Percentiles rank a stretch among this genome's conserved stretches.
phyloP scores from a whole-genome alignment of 768 basidiomycete species.

The Hygrocybe punicea region DNA sequence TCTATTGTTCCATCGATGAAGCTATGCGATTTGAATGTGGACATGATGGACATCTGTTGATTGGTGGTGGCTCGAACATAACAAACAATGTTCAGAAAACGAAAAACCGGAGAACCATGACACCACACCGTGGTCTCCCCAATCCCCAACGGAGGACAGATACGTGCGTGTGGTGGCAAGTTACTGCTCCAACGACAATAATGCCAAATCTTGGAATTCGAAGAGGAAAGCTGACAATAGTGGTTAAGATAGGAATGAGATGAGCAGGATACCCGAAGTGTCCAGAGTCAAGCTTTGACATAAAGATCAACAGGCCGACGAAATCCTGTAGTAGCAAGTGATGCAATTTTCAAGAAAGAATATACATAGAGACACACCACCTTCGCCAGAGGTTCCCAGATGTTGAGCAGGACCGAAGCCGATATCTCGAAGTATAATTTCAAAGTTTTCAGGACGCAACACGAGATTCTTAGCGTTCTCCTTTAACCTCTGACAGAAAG shows the following conservation, averaged over 20 bases:
- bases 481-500: slow-evolving; percentile 45
- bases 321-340: slow-evolving; percentile 44
- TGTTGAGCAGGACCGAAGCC: slow-evolving; percentile 56
- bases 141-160: no score
- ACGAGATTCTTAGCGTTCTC: slow-evolving; percentile 55
- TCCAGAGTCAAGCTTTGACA: slow-evolving; percentile 32
- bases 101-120: no score
- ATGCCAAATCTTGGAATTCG: no score
- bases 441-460: slow-evolving; percentile 65
- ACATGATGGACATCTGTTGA: no score
- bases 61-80: no score
- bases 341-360: neutral
- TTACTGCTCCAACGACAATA: no score
- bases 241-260: no score
- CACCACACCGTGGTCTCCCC: no score
- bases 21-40: no score
- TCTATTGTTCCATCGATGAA: no score
- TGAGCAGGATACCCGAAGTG: neutral
- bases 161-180: no score
- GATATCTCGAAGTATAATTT: slow-evolving; percentile 47
- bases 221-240: neutral
- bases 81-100: no score
- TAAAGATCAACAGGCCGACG: slow-evolving; percentile 64
- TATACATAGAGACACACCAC: slow-evolving; percentile 43
- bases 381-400: slow-evolving; percentile 58